Base-by-base conservation (phyloP, 2,329 filamentous ascomycete genomes). In the Exophiala bonariae region DNA sequence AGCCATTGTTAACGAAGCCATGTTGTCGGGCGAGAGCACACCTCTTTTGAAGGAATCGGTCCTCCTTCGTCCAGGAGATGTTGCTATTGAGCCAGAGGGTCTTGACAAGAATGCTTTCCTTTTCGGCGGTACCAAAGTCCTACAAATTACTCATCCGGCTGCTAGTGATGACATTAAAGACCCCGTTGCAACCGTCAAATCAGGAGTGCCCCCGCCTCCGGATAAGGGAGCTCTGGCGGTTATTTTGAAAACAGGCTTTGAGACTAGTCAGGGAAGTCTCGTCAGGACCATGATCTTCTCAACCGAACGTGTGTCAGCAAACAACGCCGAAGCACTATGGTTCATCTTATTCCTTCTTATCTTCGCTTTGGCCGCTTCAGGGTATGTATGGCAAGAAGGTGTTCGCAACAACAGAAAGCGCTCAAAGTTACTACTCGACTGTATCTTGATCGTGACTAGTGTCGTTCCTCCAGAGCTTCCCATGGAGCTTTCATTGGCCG, bases 201-300 rank as follows among this genome's bases (percentile, higher is more conserved):
- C 88, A 37, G 89, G 89, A 44, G 86, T 97, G 10, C 83, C 86
- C 13, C 63, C 82, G n/a, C 86, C 93, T 28, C 93, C 95, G 0
- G 93, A 99, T 68, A 89, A 93, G 61, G 93, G 93, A 43, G 93
- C 91, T 28, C 81, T 97, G 76, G 93, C 91, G 52, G 81, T 99
- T 54, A 89, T 99, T 36, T 86, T 91, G 63, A 97, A 96, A 80
- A 99, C 93, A 44, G 93, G 93, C 10, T 99, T 99, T 63, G 95
- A 99, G 72, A 99, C 93, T 9, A 97, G 92, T 47, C 95, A 99
- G 71, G 93, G 93, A 55, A 96, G 90, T 69, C 81, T 99, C 50
- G 93, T 99, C 51, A 87, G 93, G 54, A 99, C 93, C 59, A 99
- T 99, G 93, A 99, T 99, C 63, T 99, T 96, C 75, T 96, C 95